phyloP scores from a whole-genome alignment of 164 flowering plant species.

The Echeveria elegans region DNA sequence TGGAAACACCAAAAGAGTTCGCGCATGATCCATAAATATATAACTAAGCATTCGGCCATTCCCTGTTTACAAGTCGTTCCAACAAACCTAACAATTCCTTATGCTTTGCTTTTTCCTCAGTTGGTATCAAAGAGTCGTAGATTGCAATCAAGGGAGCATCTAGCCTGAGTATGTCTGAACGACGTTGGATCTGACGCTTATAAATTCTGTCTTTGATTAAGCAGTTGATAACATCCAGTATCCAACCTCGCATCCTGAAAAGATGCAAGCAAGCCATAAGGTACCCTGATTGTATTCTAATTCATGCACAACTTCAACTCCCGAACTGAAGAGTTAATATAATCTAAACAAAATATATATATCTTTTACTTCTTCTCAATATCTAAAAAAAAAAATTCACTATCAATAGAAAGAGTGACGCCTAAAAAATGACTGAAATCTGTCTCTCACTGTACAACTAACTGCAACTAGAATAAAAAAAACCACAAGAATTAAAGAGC shows the following conservation, averaged over 20 bases:
- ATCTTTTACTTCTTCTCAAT: too few species aligned
- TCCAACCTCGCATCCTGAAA: slow-evolving; percentile 57
- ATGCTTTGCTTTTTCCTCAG: slow-evolving; percentile 84
- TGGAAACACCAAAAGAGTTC: slow-evolving; percentile 84
- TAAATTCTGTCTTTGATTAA: slow-evolving; percentile 43
- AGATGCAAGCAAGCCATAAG: slow-evolving; percentile 3
- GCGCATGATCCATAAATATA: slow-evolving; percentile 94
- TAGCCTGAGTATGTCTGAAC: slow-evolving; percentile 50
- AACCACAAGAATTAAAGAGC: too few species aligned
- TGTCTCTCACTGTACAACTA: not conserved
- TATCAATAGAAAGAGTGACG: too few species aligned
- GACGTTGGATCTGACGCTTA: slow-evolving; percentile 43
- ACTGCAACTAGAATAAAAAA: not conserved
- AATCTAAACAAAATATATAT: too few species aligned
- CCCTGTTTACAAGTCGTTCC: slow-evolving; percentile 65
- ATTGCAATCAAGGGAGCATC: slow-evolving; percentile 52
- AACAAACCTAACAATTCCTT: slow-evolving; percentile 47
- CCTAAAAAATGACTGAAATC: not conserved
- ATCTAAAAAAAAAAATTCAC: too few species aligned
- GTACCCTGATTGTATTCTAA: not conserved
- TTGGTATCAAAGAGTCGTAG: slow-evolving; percentile 71
- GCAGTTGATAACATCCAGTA: slow-evolving; percentile 37
- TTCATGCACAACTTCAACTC: not conserved
- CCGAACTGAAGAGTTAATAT: not conserved
- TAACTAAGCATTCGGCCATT: slow-evolving; percentile 84